These are phyloP conservation scores for Fraxinus paxiana DNA, from an alignment of 305 asterid species.

Conservation along the genomic window DNA sequence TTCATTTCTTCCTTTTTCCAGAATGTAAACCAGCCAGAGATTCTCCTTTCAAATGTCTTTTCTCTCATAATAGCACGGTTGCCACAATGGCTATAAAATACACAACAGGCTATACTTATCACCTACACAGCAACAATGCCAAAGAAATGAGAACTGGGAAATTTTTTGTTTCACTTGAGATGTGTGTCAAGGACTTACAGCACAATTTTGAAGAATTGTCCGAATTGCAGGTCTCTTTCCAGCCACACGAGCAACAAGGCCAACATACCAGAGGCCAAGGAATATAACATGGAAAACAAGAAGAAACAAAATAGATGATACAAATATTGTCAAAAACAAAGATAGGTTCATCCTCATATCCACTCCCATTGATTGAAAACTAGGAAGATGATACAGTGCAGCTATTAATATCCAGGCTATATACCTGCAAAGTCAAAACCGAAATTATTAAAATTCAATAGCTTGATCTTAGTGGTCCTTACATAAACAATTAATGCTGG, in stretches of 20 bases:
- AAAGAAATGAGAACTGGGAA: slow-evolving; percentile 39
- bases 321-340: slow-evolving; percentile 72
- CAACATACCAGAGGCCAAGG: slow-evolving; percentile 91
- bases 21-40: slow-evolving; percentile 60
- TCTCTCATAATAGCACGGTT: slow-evolving; percentile 72
- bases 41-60: slow-evolving; percentile 57
- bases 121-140: slow-evolving; percentile 66
- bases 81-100: slow-evolving; percentile 99
- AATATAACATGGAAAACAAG: slow-evolving; percentile 79
- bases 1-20: slow-evolving; percentile 81
- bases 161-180: slow-evolving; percentile 18
- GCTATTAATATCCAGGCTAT: slow-evolving; percentile 90
- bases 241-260: slow-evolving; percentile 94
- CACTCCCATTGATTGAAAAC: slow-evolving; percentile 98
- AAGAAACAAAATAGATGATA: slow-evolving; percentile 87
- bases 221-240: slow-evolving; percentile 82
- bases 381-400: slow-evolving; percentile 95
- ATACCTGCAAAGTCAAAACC: slow-evolving; percentile 55
- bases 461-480: background rate
- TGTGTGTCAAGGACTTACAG: slow-evolving; percentile 53
- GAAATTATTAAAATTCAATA: slow-evolving; percentile 10
- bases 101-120: slow-evolving; percentile 98
- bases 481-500: background rate
- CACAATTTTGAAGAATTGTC: slow-evolving; percentile 85
- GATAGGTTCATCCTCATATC: slow-evolving; percentile 96